Conservation (phyloP, 768 basidiomycete genomes). For the Pleurotus giganteus region DNA sequence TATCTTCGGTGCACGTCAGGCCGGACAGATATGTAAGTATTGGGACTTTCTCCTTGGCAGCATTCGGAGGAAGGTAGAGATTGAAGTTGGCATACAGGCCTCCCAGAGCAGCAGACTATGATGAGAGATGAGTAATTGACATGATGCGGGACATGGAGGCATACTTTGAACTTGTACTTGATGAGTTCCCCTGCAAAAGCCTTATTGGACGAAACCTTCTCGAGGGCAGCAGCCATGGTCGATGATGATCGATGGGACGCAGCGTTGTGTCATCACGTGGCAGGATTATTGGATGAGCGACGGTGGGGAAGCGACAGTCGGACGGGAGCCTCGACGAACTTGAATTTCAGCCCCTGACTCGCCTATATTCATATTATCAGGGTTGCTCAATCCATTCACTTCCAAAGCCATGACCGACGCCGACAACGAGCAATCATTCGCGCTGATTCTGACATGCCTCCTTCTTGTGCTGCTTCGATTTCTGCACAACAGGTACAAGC, state of each 20-base stretch:
- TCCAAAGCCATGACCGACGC: not conserved
- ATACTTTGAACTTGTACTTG: conserved; percentile 85
- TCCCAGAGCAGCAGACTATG: conserved; percentile 68
- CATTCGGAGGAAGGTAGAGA: conserved; percentile 76
- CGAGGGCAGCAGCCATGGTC: conserved; percentile 36
- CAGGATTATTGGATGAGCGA: not conserved
- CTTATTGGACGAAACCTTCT: conserved; percentile 74
- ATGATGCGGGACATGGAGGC: conserved; percentile 9
- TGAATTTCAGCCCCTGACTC: no score
- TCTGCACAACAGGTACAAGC: not conserved
- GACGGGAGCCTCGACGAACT: no score
- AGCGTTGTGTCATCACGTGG: conserved; percentile 6
- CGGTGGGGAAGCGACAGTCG: not conserved
- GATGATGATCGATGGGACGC: conserved; percentile 12
- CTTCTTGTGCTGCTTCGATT: not conserved
- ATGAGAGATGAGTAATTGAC: conserved; percentile 7
- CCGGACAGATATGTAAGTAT: conserved; percentile 89
- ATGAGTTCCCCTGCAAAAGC: conserved; percentile 75
- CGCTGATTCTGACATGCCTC: not conserved
- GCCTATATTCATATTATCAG: no score
- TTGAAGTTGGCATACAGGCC: conserved; percentile 79
- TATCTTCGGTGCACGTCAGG: conserved; percentile 90
- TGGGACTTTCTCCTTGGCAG: conserved; percentile 46
- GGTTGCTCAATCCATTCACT: no score
- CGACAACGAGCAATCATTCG: not conserved